Evolutionary conservation across 345 rosid species (phyloP), one percentile per base, ranked within the genome.

Genomic region (Microthlaspi erraticum): DNA sequence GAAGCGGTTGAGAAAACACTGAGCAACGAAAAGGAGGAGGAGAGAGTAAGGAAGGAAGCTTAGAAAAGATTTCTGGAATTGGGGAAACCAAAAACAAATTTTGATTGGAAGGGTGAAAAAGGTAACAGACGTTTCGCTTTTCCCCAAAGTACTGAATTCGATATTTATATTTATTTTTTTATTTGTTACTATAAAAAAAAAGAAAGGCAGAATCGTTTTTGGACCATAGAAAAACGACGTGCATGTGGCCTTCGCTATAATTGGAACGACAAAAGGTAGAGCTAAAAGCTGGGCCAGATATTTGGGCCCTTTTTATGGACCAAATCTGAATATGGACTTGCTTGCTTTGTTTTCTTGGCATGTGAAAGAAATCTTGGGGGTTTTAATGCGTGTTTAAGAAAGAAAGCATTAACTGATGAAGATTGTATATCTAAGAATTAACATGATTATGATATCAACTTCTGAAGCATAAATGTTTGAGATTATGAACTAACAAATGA

Each of bases 111-210:
- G 68, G 55, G 68, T 1, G 41, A 0, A 61, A 61, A 61, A 6
- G 62, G 68, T 19, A 62, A 19, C 23, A 16, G 19, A 64, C 43
- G 61, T 70, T 60, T 70, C 60, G 60, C 60, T 49, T 70, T 70
- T 60, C 60, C 60, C 74, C 42, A 26, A 58, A 48, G 31, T 58
- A 23, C 5, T 42, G 4, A 10, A 5, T 65, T 65, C 5, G 38
- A 66, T 37, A 29, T 31, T 32, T 53, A 13, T 20, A 13, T 20
- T 45, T 45, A 7, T 18, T 16, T 34, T 18, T 1, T 36, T 34
- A 3, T 45, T 45, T 31, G 17, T 32, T 16, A 3, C 14, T 6
- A n/a, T 6, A 1, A 10, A 59, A 6, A 1, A 10, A 14, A 3
- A 19, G 6, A 29, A 31, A 34, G 20, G 34, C 3, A 16, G 17